Percentiles rank a stretch among this genome's conserved stretches.
Evolutionary conservation across 306 rosid genomes (phyloP).

Genomic region (Arachis stenosperma): DNA sequence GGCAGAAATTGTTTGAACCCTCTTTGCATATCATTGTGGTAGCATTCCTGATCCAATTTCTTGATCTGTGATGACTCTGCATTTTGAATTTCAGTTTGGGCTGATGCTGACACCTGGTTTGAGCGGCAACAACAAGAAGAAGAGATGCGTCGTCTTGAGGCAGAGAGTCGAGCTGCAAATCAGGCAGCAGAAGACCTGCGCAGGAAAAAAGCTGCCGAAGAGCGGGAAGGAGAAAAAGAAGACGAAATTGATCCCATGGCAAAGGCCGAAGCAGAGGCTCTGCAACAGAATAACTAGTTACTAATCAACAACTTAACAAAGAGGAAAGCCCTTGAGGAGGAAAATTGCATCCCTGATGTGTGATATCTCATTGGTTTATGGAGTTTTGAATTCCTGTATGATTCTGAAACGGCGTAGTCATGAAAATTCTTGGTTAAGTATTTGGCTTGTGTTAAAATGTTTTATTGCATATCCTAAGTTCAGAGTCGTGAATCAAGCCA

Average conservation of each 20-base stretch:
- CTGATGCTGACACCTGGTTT: slow-evolving; percentile 99
- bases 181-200: slow-evolving; percentile 90
- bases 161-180: slow-evolving; percentile 84
- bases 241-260: slow-evolving; percentile 86
- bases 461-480: not conserved
- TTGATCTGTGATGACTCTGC: not conserved
- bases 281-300: slow-evolving; percentile 44
- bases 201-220: slow-evolving; percentile 70
- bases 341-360: slow-evolving; percentile 27
- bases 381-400: slow-evolving; percentile 2
- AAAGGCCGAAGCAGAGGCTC: slow-evolving; percentile 76
- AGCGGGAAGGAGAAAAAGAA: slow-evolving; percentile 84
- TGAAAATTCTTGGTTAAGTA: not conserved
- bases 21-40: not conserved
- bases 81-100: slow-evolving; percentile 74
- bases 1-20: not conserved
- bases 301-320: not conserved
- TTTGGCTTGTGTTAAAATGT: not conserved
- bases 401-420: not conserved
- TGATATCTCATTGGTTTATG: slow-evolving; percentile 17
- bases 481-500: not conserved
- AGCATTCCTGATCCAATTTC: slow-evolving; percentile 1
- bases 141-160: slow-evolving; percentile 82
- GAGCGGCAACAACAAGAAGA: slow-evolving; percentile 98
- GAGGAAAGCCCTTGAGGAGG: slow-evolving; percentile 16